Evolutionary conservation across 208 protist species (phyloP).

Genomic region (Leishmania arabica): DNA sequence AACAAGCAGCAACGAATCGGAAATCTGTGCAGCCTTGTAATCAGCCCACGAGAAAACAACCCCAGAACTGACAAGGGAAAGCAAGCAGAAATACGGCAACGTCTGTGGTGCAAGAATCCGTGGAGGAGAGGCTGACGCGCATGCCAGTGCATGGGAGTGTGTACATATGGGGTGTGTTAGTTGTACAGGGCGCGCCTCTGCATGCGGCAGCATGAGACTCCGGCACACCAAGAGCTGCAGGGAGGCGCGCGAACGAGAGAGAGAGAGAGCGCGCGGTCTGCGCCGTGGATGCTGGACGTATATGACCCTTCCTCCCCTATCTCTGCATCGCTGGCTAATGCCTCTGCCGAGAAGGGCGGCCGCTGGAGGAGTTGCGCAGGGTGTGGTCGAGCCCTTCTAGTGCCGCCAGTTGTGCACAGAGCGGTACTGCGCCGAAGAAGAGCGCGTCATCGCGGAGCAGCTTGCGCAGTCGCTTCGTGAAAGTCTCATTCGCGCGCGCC

Average conservation of each 20-base stretch:
- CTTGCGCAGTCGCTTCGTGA: conserved; percentile 60
- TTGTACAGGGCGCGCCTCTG: not conserved
- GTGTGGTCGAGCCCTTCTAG: conserved; percentile 49
- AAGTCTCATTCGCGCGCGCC: conserved; percentile 54
- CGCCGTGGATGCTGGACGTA: not conserved
- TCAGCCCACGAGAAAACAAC: not conserved
- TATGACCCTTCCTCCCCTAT: not conserved
- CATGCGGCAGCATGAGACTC: not conserved
- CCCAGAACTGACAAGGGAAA: not conserved
- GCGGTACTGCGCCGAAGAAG: conserved; percentile 50
- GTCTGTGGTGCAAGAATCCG: not conserved
- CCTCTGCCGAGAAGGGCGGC: not conserved
- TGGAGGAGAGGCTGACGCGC: not conserved
- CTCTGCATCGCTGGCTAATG: not conserved
- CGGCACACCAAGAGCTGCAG: not conserved
- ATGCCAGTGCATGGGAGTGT: not conserved
- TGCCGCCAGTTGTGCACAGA: conserved; percentile 76
- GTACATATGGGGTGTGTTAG: not conserved
- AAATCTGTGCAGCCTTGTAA: not conserved
- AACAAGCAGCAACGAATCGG: not conserved
- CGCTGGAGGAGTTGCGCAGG: not conserved
- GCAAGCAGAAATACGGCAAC: not conserved
- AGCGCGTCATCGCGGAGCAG: conserved; percentile 50
- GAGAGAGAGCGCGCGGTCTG: not conserved
- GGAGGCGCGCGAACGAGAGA: not conserved